phyloP scores from a whole-genome alignment of 139 green algal genomes.

The Chlorella sp. region DNA sequence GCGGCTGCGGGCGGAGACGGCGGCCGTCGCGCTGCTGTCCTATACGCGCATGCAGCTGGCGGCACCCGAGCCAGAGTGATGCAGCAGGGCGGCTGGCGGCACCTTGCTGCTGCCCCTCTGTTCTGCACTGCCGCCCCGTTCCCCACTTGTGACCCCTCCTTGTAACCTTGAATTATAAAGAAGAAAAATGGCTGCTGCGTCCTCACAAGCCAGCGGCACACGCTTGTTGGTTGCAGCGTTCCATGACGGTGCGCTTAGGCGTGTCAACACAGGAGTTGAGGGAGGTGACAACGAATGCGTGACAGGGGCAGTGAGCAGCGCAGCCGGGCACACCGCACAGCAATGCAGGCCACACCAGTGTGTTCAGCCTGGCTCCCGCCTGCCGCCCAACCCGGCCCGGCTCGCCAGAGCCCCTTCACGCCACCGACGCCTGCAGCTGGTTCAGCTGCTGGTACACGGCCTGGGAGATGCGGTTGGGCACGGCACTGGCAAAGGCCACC shows the following conservation, averaged over 20 bases:
- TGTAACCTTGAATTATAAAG: too few species aligned
- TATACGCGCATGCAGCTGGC: constrained; percentile 49
- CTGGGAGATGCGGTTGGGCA: constrained; percentile 52
- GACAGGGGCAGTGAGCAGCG: not conserved
- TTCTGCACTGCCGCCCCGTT: too few species aligned
- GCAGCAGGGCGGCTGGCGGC: not conserved
- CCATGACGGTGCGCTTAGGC: too few species aligned
- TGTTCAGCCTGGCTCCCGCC: too few species aligned
- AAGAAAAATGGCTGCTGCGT: too few species aligned
- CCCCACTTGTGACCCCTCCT: too few species aligned
- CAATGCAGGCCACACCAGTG: too few species aligned
- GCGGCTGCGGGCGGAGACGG: constrained; percentile 88
- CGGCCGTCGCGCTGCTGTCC: constrained; percentile 81
- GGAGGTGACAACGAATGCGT: not conserved
- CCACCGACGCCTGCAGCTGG: constrained; percentile 44
- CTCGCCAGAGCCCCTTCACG: not conserved
- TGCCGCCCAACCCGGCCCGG: not conserved
- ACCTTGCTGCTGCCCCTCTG: not conserved
- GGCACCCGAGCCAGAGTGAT: not conserved
- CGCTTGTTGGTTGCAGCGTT: too few species aligned
- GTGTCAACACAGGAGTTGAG: too few species aligned
- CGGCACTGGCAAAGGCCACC: constrained; percentile 42
- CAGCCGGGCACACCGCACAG: not conserved
- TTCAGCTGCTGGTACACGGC: constrained; percentile 51
- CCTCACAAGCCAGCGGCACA: too few species aligned